These are phyloP conservation scores for Phanerochaete carnosa DNA, from an alignment of 768 basidiomycete species.

Conservation along the genomic window DNA sequence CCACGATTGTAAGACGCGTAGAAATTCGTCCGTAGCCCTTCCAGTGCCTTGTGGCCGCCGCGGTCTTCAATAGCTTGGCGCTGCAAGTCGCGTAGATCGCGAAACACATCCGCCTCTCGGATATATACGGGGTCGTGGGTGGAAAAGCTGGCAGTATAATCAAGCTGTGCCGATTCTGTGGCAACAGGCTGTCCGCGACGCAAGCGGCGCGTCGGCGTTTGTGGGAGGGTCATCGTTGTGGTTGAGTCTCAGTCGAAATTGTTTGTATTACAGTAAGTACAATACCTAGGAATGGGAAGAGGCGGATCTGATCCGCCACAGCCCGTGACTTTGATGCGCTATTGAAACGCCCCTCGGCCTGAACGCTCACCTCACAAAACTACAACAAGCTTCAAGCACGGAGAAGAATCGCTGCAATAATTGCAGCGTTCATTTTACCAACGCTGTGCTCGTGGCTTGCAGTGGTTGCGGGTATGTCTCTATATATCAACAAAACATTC, in stretches of 20 bases:
- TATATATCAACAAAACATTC: too few relatives aligned
- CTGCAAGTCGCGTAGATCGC: background rate
- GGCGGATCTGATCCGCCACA: too few relatives aligned
- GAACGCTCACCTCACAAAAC: too few relatives aligned
- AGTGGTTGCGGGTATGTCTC: background rate
- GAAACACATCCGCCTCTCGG: background rate
- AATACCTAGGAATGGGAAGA: too few relatives aligned
- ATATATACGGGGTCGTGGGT: background rate
- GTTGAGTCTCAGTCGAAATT: background rate
- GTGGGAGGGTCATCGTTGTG: background rate
- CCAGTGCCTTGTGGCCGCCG: background rate
- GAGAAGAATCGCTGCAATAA: too few relatives aligned
- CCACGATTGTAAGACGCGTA: background rate
- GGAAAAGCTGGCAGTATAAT: background rate
- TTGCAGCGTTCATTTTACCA: background rate
- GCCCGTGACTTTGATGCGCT: too few relatives aligned
- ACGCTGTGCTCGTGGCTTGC: background rate
- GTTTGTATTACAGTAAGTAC: too few relatives aligned
- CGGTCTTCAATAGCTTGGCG: background rate
- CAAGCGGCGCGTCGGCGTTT: background rate
- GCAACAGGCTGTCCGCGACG: background rate
- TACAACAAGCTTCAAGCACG: too few relatives aligned
- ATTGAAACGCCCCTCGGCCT: too few relatives aligned
- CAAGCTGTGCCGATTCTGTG: background rate
- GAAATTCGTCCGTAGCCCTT: background rate